Conservation (phyloP, 768 basidiomycete species). For the Cyathus striatus region DNA sequence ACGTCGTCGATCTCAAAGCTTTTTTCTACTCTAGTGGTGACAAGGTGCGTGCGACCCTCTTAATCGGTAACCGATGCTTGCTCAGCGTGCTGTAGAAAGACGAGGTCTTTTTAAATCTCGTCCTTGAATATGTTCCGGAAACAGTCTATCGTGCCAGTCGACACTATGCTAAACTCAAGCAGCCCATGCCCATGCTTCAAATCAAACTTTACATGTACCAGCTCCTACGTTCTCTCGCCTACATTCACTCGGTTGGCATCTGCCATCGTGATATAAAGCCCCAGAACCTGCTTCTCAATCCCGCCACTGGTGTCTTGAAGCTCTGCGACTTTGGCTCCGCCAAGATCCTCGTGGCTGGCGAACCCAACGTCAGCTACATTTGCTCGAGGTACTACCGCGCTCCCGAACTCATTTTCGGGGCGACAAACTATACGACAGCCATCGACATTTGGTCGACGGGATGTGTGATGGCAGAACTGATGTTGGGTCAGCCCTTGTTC, state of each 20-base stretch:
- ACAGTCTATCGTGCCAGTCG: constrained; percentile 98
- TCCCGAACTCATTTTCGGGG: constrained; percentile 98
- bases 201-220: constrained; percentile 99
- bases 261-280: constrained; percentile 99
- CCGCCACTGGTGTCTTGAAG: constrained; percentile 93
- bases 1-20: constrained; percentile 94
- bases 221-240: constrained; percentile 94
- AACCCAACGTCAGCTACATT: constrained; percentile 99
- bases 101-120: constrained; percentile 99
- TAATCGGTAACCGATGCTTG: too few species aligned
- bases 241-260: constrained; percentile 99
- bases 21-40: constrained; percentile 99
- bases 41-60: constrained; percentile 86
- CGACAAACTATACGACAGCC: constrained; percentile 99
- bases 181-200: constrained; percentile 99
- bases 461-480: constrained; percentile 99
- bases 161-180: constrained; percentile 99
- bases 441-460: constrained; percentile 99
- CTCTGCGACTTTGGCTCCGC: constrained; percentile 99
- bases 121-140: constrained; percentile 98
- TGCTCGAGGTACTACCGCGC: constrained; percentile 99
- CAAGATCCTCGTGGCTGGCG: constrained; percentile 95
- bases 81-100: constrained; percentile 77
- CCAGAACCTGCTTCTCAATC: constrained; percentile 96
- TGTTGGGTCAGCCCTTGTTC: constrained; percentile 98